Percentiles rank a stretch among this genome's conserved stretches.
Evolutionary conservation across 495 filamentous ascomycete genomes (phyloP).

Genomic region (Rhizodiscina lignyota): DNA sequence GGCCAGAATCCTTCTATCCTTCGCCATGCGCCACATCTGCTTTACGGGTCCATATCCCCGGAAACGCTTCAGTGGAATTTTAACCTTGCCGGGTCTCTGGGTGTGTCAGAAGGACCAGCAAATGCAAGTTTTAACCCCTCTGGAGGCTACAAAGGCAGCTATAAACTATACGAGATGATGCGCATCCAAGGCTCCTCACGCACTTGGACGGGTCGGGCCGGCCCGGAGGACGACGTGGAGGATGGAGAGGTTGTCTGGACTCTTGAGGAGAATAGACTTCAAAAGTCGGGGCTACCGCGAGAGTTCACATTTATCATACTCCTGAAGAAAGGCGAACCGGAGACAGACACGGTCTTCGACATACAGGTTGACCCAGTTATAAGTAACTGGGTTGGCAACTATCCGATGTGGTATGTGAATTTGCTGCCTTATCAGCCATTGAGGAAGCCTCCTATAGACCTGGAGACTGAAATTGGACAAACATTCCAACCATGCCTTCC

Average conservation of each 20-base stretch:
- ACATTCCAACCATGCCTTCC: too few species aligned
- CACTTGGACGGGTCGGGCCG: constrained; percentile 8
- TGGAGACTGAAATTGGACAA: too few species aligned
- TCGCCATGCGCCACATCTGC: constrained; percentile 34
- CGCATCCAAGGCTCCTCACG: constrained; percentile 34
- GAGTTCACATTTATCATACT: constrained; percentile 39
- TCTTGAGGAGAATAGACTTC: constrained; percentile 32
- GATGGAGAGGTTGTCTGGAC: constrained; percentile 34
- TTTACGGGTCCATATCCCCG: constrained; percentile 34
- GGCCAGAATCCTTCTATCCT: constrained; percentile 17
- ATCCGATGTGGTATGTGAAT: too few species aligned
- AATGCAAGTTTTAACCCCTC: constrained; percentile 28
- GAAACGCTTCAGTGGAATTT: constrained; percentile 37
- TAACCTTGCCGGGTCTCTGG: constrained; percentile 30
- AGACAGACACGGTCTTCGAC: too few species aligned
- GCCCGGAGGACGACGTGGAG: constrained; percentile 23
- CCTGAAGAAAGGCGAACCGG: too few species aligned
- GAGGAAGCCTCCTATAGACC: too few species aligned
- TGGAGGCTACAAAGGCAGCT: constrained; percentile 23
- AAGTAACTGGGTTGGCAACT: too few species aligned
- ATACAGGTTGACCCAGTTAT: too few species aligned
- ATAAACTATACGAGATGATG: constrained; percentile 36
- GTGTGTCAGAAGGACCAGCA: constrained; percentile 28
- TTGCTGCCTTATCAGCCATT: too few species aligned
- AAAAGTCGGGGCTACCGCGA: constrained; percentile 33